Percentiles rank a stretch among this genome's conserved stretches.
These are phyloP conservation scores for Thielaviopsis cerberus DNA, from an alignment of 2,329 filamentous ascomycete species.

Conservation along the genomic window DNA sequence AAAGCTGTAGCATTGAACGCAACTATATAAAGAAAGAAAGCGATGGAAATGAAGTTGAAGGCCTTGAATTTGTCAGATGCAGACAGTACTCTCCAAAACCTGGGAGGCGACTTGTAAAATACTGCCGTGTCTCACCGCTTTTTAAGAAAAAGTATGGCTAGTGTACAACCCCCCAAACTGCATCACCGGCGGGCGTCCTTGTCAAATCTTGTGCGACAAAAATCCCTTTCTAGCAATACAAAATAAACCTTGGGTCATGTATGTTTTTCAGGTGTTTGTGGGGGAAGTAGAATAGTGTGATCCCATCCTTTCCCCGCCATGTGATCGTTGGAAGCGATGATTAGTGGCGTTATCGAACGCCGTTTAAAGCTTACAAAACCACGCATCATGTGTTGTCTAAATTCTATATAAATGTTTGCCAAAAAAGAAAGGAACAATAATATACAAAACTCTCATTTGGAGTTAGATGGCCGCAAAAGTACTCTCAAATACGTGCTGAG, in stretches of 20 bases:
- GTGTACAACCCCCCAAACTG: background rate
- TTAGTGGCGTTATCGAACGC: background rate
- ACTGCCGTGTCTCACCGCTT: slow-evolving; percentile 10
- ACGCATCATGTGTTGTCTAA: background rate
- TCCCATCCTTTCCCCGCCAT: background rate
- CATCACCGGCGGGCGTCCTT: background rate
- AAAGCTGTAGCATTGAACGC: no score
- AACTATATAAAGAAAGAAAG: no score
- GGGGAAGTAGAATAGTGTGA: background rate
- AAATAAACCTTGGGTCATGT: background rate
- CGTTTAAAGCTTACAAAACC: background rate
- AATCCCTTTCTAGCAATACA: background rate
- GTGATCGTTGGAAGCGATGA: background rate
- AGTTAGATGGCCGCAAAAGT: background rate
- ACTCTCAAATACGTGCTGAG: background rate
- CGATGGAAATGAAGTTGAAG: background rate
- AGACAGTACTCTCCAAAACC: background rate
- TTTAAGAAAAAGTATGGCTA: background rate
- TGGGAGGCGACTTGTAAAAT: background rate
- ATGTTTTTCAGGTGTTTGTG: background rate
- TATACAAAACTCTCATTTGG: background rate
- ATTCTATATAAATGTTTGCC: background rate
- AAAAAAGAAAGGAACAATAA: background rate
- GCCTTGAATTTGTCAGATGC: background rate
- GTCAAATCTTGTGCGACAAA: background rate